Base-by-base conservation (phyloP, 2,329 filamentous ascomycete genomes). In the Aspergillus carbonarius region DNA sequence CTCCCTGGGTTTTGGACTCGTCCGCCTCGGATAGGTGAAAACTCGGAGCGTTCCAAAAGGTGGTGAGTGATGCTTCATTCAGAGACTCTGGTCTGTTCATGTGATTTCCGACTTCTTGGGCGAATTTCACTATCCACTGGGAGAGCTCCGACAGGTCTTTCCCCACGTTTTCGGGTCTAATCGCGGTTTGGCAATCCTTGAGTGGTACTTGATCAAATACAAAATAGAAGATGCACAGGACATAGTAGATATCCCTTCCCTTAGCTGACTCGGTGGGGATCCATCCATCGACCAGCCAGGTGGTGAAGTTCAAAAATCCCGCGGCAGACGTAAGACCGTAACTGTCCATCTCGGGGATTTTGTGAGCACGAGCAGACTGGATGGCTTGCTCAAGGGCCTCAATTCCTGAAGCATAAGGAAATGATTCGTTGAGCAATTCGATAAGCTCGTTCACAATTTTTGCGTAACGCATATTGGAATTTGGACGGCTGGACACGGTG, bases 201-300 rank as follows among this genome's bases (percentile, higher is more conserved):
- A 79, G 60, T 1, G 74, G 62, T 0, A 64, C 34, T 59, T 78
- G 75, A 35, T 71, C 63, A n/a, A 79, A 61, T 30, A 79, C 62
- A 58, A 74, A 78, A 65, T 79, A 78, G 64, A 79, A 77, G 17
- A 76, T 63, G 56, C 72, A 74, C 13, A 79, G 59, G 27, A 72
- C 70, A 18, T 71, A 62, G 63, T 76, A 76, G 48, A 78, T 68
- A 15, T 76, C 70, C 32, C 69, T 69, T 25, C 73, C 75, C 50
- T 71, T 60, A 35, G 60, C 62, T 44, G 68, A 69, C 63, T 79
- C 76, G 0, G 62, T 63, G 0, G 76, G 77, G 7, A 72, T 69
- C 76, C 76, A 79, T 57, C 66, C 68, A 20, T 56, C 8, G 3
- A 77, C 37, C 18, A 61, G 46, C 39, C 57, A 56, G 49, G 60